Conservation (phyloP, 805 yeast genomes). For the Candida coleopterorum region DNA sequence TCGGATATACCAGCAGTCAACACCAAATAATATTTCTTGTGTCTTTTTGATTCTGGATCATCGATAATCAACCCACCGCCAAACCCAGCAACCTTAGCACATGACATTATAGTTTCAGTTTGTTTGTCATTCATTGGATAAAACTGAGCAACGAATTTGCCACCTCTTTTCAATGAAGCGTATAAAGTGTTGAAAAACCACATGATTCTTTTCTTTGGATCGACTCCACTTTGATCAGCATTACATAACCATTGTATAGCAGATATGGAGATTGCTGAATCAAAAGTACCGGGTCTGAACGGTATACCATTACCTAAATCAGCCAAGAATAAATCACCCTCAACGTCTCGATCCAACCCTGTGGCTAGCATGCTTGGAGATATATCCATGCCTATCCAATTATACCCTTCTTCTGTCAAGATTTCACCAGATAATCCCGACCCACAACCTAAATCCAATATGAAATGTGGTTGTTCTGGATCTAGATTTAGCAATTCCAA, state of each 20-base stretch:
- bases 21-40: conserved; percentile 86
- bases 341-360: conserved; percentile 86
- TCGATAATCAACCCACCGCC: conserved; percentile 94
- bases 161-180: conserved; percentile 85
- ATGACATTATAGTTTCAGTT: conserved; percentile 65
- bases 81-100: conserved; percentile 93
- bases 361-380: conserved; percentile 95
- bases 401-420: conserved; percentile 85
- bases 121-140: conserved; percentile 91
- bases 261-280: conserved; percentile 91
- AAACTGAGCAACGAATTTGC: conserved; percentile 95
- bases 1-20: conserved; percentile 82
- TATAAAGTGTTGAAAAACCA: conserved; percentile 85
- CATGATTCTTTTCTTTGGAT: conserved; percentile 77
- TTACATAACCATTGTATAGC: conserved; percentile 98
- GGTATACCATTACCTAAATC: conserved; percentile 96
- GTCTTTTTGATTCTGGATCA: conserved; percentile 87
- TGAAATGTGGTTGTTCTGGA: conserved; percentile 51
- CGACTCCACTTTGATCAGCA: conserved; percentile 78
- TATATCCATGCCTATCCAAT: conserved; percentile 96
- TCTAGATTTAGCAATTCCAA: conserved; percentile 79
- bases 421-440: conserved; percentile 96
- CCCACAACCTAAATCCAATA: conserved; percentile 95
- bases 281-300: conserved; percentile 93
- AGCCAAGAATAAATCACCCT: conserved; percentile 85